These are phyloP conservation scores for Monosporascus sp. DNA, from an alignment of 2,329 filamentous ascomycete genomes.

Conservation along the genomic window DNA sequence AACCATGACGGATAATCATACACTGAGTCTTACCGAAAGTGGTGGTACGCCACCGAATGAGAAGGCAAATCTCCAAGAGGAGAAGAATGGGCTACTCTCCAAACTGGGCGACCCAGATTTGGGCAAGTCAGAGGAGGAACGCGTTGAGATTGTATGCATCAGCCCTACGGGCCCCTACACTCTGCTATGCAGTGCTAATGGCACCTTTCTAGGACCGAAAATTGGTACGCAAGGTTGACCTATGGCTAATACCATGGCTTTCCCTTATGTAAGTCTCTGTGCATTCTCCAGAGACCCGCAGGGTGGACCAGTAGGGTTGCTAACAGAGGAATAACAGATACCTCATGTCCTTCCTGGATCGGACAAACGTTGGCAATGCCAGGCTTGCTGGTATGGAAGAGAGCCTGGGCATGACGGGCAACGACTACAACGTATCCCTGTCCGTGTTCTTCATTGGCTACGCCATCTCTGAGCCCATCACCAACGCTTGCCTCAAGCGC, in stretches of 20 bases:
- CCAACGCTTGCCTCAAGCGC: slow-evolving; percentile 75
- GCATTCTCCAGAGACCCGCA: slow-evolving; percentile 20
- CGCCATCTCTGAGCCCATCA: slow-evolving; percentile 69
- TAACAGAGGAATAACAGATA: slow-evolving; percentile 35
- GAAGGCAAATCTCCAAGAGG: not conserved
- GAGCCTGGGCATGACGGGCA: slow-evolving; percentile 57
- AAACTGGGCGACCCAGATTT: slow-evolving; percentile 49
- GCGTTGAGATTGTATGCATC: slow-evolving; percentile 44
- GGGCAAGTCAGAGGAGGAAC: slow-evolving; percentile 49
- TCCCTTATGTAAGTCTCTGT: slow-evolving; percentile 7
- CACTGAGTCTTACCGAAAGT: not conserved
- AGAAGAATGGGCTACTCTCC: not conserved
- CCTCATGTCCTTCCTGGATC: slow-evolving; percentile 67
- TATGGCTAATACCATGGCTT: slow-evolving; percentile 31
- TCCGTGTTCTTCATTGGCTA: slow-evolving; percentile 89
- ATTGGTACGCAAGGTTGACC: slow-evolving; percentile 28
- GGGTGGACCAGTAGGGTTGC: not conserved
- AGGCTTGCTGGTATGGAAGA: slow-evolving; percentile 50
- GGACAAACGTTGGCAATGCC: slow-evolving; percentile 71
- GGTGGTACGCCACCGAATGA: not conserved
- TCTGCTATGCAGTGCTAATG: not conserved
- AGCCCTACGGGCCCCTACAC: not conserved
- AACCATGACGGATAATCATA: not conserved
- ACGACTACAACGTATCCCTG: slow-evolving; percentile 68
- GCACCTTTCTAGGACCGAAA: slow-evolving; percentile 25